Base-by-base conservation (phyloP, 441 rosid genomes). In the Melastoma candidum region DNA sequence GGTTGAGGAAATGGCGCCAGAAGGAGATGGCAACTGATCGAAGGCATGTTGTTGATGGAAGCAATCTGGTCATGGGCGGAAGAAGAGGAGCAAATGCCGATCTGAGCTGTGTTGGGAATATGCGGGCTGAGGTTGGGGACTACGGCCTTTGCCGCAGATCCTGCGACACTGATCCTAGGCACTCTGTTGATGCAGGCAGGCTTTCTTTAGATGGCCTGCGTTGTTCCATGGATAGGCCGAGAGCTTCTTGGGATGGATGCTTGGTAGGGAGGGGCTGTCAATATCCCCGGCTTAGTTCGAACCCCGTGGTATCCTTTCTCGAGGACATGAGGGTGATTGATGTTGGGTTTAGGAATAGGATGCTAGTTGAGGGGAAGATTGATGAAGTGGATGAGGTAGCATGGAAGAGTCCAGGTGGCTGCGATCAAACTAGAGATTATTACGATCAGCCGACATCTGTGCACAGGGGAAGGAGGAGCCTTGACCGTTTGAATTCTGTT, bases 241-340 rank as follows among this genome's bases (percentile, higher is more conserved):
- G 87, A 53, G 81, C 79, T 45, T 83, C 84, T 22, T 80, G 80
- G 81, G 87, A 83, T 27, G 90, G 90, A 10, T 73, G 69, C 45
- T 64, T 80, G 69, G 63, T 76, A 6, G 83, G 78, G 12, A 76
- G 72, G 59, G 61, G 68, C 2, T 64, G 61, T 17, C 71, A 54
- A 22, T 41, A 61, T 32, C 53, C 49, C 9, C 53, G 64, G 75
- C 57, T 59, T 13, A 48, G 61, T 25, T 36, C 41, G 41, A 36
- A 36, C 41, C 65, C 77, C 3, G 62, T 80, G 72, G 74, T 74
- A 27, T 63, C 75, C 25, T 72, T 68, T 14, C 67, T 60, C 0
- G 74, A 76, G 58, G 48, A 62, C 46, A 26, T 41, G 29, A 61
- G 61, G 17, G 66, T 55, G 29, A 32, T 59, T 51, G 67, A 3